Evolutionary conservation across 345 rosid genomes (phyloP).

Genomic region (Boechera stricta): DNA sequence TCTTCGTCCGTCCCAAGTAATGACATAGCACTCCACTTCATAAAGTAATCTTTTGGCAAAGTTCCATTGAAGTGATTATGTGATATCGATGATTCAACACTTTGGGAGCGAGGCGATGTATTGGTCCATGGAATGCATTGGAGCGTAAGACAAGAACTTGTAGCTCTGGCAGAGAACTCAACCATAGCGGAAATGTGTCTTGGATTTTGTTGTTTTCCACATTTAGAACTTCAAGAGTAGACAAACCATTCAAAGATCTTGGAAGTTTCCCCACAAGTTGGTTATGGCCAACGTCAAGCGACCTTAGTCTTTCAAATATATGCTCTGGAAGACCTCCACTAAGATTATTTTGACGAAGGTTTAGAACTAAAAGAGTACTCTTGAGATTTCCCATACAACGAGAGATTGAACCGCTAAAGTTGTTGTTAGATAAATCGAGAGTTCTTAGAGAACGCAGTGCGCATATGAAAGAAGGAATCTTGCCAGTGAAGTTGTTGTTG

Average conservation of each 20-base stretch:
- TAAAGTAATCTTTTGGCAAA: not conserved
- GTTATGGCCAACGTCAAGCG: conserved; percentile 40
- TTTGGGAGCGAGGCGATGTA: not conserved
- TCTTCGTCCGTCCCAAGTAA: not conserved
- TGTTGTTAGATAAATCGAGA: not conserved
- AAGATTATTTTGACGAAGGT: not conserved
- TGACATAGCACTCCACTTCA: not conserved
- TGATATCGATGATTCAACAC: not conserved
- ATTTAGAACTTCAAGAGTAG: not conserved
- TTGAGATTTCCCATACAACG: not conserved
- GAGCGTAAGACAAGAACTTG: conserved; percentile 52
- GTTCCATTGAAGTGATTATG: not conserved
- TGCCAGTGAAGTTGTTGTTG: conserved; percentile 4
- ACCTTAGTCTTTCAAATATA: conserved; percentile 3
- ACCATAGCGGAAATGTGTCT: conserved; percentile 48
- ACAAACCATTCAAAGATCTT: not conserved
- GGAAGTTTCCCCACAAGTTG: conserved; percentile 36
- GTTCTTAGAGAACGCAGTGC: accelerated
- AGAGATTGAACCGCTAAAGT: not conserved
- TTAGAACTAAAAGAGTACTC: not conserved
- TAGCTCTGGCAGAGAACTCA: conserved; percentile 34
- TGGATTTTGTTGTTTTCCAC: conserved; percentile 38
- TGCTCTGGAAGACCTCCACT: conserved; percentile 21
- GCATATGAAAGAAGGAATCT: conserved; percentile 6
- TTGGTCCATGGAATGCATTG: conserved; percentile 30